Evolutionary conservation across 139 green algal species (phyloP), one percentile per base, ranked within the genome.

Genomic region (Diplosphaera chodatii): DNA sequence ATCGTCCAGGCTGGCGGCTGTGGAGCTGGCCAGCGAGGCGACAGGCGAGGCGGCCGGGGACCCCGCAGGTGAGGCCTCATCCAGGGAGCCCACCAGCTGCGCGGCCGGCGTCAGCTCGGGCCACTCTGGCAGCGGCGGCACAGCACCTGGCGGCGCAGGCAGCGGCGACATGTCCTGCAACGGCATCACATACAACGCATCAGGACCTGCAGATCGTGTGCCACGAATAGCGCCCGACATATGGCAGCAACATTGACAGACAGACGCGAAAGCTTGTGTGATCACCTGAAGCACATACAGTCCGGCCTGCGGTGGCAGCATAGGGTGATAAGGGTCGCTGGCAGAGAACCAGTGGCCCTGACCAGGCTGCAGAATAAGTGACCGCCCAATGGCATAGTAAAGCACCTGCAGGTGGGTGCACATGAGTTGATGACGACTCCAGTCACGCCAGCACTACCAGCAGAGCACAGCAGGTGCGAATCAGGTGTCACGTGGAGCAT

Each of bases 361-460:
- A 69, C 85, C 59, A 23, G 93, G 92, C 84, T 99, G 95, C 80
- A 99, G 77, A 29, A 99, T 81, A 27, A 92, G 74, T 71, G 94
- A 85, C 30, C 81, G 76, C 4, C 94, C 95, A 32, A 98, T 77
- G 66, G 91, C 93, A 68, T 89, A 86, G 83, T 96, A 99, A 72
- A 99, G 86, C 68, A 91, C 68, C 73, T 88, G 80, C 68, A 10
- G 37, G 37, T 48, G 37, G 37, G 6, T 48, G 37, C 37, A 48
- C 8, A 10, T 48, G 37, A 20, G 8, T 6, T 48, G 37, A 48
- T 6, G 8, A 10, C 10, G 8, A 48, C 37, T 20, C 8, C 10
- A 48, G 6, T 6, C 10, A 48, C 8, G 10, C 37, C 10, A 10
- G 6, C 37, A 48, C 37, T 48, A 20, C 6, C 37, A n/a, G n/a